A percentile compares a stretch with the other conserved stretches of the same genome.
Conservation (phyloP, 1,139 yeast genomes). For the Hansenula lynferdii region DNA sequence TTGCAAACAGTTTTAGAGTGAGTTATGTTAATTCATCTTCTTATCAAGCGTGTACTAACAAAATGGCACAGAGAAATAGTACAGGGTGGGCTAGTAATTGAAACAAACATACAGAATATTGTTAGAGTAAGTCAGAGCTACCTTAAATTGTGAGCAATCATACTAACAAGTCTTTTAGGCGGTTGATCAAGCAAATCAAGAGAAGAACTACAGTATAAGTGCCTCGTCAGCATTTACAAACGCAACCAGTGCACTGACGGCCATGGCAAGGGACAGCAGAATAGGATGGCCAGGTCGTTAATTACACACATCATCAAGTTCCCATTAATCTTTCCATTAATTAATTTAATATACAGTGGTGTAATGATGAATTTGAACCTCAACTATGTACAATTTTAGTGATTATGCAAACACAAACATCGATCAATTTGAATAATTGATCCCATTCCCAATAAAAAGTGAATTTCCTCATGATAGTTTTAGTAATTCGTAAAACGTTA, state of each 20-base stretch:
- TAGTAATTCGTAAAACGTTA: not conserved
- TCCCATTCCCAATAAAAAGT: no score
- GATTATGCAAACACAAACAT: no score
- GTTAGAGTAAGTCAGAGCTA: conserved; percentile 33
- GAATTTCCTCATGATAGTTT: no score
- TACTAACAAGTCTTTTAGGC: conserved; percentile 12
- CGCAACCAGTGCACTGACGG: conserved; percentile 38
- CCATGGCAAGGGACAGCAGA: conserved; percentile 41
- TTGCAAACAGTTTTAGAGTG: conserved; percentile 78
- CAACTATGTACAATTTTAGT: not conserved
- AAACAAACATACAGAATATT: conserved; percentile 77
- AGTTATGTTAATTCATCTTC: conserved; percentile 3
- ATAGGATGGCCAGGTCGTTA: conserved; percentile 35
- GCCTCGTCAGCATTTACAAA: conserved; percentile 26
- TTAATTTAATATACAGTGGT: conserved; percentile 1
- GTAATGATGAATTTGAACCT: no score
- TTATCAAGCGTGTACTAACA: conserved; percentile 3
- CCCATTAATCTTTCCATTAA: no score
- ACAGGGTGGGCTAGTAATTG: conserved; percentile 99
- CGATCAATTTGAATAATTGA: no score
- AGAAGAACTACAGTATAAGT: conserved; percentile 13
- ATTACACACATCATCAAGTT: no score
- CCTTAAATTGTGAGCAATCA: not conserved
- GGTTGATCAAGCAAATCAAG: conserved; percentile 22
- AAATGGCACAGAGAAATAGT: conserved; percentile 54